These are phyloP conservation scores for Corylus americana DNA, from an alignment of 306 rosid genomes.

Conservation along the genomic window DNA sequence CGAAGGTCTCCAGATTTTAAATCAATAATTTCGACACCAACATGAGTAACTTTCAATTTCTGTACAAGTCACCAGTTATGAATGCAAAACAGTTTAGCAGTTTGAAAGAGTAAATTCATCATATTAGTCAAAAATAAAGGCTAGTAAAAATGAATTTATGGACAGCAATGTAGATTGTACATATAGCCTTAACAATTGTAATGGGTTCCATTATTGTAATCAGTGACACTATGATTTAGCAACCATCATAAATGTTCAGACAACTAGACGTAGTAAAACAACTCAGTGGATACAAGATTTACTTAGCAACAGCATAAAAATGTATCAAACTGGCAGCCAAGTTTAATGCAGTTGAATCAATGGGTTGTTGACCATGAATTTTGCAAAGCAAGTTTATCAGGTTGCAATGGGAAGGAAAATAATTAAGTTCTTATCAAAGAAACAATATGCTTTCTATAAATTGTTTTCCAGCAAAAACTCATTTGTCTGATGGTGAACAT, in stretches of 20 bases:
- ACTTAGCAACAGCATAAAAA: neutral
- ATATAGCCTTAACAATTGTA: neutral
- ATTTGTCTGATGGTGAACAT: neutral
- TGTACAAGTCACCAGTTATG: conserved; percentile 48
- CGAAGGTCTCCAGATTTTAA: conserved; percentile 84
- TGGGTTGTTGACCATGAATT: neutral
- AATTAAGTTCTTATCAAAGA: neutral
- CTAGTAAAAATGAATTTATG: neutral
- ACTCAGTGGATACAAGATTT: neutral
- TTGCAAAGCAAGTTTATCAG: neutral
- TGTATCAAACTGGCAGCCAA: neutral
- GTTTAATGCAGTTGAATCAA: no score
- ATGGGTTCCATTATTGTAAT: neutral
- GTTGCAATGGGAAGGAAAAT: neutral
- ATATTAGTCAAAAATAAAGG: no score
- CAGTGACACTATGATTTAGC: neutral
- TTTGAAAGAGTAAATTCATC: neutral
- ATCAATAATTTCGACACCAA: conserved; percentile 83
- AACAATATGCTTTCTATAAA: neutral
- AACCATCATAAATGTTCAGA: neutral
- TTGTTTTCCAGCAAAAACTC: neutral
- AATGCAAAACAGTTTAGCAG: conserved; percentile 18
- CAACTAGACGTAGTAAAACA: neutral
- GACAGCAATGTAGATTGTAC: neutral
- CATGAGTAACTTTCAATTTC: conserved; percentile 88